Percentiles rank a stretch among this genome's conserved stretches.
These are phyloP conservation scores for Laetiporus sulphureus DNA, from an alignment of 1,284 basidiomycete species.

Conservation along the genomic window DNA sequence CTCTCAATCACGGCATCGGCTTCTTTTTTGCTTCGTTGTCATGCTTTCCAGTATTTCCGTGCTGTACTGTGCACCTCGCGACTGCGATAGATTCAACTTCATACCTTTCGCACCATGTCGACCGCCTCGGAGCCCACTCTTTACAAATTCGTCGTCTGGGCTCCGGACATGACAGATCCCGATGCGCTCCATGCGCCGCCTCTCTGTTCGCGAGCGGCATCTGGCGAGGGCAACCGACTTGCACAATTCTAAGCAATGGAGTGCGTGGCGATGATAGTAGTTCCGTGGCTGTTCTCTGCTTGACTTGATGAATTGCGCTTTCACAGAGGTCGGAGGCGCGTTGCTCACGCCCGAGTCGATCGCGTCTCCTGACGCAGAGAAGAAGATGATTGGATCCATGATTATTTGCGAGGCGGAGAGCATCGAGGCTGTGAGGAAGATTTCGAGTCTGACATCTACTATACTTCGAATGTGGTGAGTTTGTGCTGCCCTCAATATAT, in stretches of 20 bases:
- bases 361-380: conserved; percentile 15
- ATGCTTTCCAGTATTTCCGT: no score
- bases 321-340: conserved; percentile 22
- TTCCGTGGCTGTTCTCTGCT: background rate
- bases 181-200: conserved; percentile 27
- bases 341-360: conserved; percentile 23
- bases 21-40: no score
- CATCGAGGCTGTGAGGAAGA: conserved; percentile 20
- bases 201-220: conserved; percentile 28
- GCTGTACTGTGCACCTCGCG: no score
- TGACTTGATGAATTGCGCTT: background rate
- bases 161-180: conserved; percentile 32
- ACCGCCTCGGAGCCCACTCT: conserved; percentile 8
- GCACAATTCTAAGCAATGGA: conserved; percentile 20
- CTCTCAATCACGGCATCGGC: no score
- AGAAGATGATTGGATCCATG: conserved; percentile 24
- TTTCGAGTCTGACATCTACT: conserved; percentile 24
- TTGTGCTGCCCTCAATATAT: background rate
- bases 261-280: background rate
- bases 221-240: conserved; percentile 20
- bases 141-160: conserved; percentile 31
- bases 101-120: conserved; percentile 10
- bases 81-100: no score
- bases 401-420: conserved; percentile 21
- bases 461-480: conserved; percentile 25